A percentile compares a stretch with the other conserved stretches of the same genome.
Evolutionary conservation across 805 yeast species (phyloP).

Genomic region (Starmerella apis): DNA sequence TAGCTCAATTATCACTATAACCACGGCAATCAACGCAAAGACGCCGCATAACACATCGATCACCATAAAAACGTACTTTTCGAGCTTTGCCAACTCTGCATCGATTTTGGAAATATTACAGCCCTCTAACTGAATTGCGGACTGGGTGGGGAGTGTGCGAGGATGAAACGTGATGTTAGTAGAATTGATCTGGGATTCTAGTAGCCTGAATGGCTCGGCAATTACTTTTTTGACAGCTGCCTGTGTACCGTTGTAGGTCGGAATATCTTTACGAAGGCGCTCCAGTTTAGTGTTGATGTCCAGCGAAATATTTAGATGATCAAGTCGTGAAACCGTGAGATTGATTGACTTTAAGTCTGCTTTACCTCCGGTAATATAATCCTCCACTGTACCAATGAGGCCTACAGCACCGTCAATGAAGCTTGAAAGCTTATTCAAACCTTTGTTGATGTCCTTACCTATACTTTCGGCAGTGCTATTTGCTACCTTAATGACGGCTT

Average conservation of each 20-base stretch:
- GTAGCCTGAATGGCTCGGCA: conserved; percentile 46
- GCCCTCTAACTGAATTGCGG: not conserved
- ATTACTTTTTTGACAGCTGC: conserved; percentile 48
- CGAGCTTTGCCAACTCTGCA: conserved; percentile 1
- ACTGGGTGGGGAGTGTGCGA: not conserved
- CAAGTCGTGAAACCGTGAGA: conserved; percentile 46
- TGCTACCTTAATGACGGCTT: conserved; percentile 47
- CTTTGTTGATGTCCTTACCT: conserved; percentile 55
- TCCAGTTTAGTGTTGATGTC: conserved; percentile 48
- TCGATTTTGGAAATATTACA: conserved; percentile 10
- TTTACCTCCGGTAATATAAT: conserved; percentile 44
- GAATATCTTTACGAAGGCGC: conserved; percentile 42
- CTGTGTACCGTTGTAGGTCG: conserved; percentile 55
- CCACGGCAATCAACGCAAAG: conserved; percentile 11
- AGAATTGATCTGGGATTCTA: conserved; percentile 35
- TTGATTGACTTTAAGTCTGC: conserved; percentile 42
- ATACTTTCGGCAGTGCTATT: conserved; percentile 47
- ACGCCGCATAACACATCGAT: conserved; percentile 10
- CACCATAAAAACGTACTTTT: not conserved
- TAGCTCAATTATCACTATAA: conserved; percentile 7
- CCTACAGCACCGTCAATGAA: conserved; percentile 47
- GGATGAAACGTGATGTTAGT: conserved; percentile 10
- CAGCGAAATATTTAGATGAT: conserved; percentile 54
- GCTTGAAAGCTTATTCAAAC: conserved; percentile 49
- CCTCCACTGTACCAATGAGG: conserved; percentile 44